A percentile compares a stretch with the other conserved stretches of the same genome.
These are phyloP conservation scores for Rhizopogon roseolus DNA, from an alignment of 768 basidiomycete species.

Conservation along the genomic window DNA sequence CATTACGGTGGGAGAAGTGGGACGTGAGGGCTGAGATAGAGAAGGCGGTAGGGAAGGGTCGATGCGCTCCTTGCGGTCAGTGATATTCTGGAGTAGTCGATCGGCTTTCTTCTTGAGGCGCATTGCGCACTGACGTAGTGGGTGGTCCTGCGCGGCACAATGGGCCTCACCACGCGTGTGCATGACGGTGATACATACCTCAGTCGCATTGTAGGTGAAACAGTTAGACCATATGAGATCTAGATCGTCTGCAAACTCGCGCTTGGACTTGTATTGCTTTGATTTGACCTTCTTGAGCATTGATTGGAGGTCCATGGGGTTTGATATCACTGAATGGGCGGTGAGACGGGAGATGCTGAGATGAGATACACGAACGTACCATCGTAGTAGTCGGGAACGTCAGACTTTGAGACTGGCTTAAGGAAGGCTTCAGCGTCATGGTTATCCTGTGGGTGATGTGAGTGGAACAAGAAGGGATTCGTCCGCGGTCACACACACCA, in stretches of 20 bases:
- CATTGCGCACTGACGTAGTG: slow-evolving; percentile 75
- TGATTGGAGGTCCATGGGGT: slow-evolving; percentile 94
- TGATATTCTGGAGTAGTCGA: slow-evolving; percentile 80
- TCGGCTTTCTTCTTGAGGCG: slow-evolving; percentile 84
- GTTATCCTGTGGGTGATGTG: slow-evolving; percentile 53
- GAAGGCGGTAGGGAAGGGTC: slow-evolving; percentile 62
- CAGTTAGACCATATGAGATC: slow-evolving; percentile 98
- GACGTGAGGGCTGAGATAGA: slow-evolving; percentile 25
- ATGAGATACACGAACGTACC: slow-evolving; percentile 41
- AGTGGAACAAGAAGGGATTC: slow-evolving; percentile 23
- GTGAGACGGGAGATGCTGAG: slow-evolving; percentile 3
- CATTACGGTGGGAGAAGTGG: slow-evolving; percentile 12
- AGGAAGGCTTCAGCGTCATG: slow-evolving; percentile 92
- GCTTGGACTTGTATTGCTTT: slow-evolving; percentile 89
- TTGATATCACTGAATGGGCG: slow-evolving; percentile 67
- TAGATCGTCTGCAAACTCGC: slow-evolving; percentile 89
- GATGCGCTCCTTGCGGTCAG: slow-evolving; percentile 78
- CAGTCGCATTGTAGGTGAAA: slow-evolving; percentile 84
- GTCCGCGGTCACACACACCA: slow-evolving; percentile 38
- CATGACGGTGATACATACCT: slow-evolving; percentile 50
- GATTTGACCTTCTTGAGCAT: slow-evolving; percentile 92
- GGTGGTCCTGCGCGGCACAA: slow-evolving; percentile 62
- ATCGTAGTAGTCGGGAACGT: slow-evolving; percentile 92
- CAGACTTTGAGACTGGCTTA: slow-evolving; percentile 85
- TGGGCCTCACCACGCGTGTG: not conserved